Evolutionary conservation across 345 rosid species (phyloP), one percentile per base, ranked within the genome.

Genomic region (Anastatica hierochuntica): DNA sequence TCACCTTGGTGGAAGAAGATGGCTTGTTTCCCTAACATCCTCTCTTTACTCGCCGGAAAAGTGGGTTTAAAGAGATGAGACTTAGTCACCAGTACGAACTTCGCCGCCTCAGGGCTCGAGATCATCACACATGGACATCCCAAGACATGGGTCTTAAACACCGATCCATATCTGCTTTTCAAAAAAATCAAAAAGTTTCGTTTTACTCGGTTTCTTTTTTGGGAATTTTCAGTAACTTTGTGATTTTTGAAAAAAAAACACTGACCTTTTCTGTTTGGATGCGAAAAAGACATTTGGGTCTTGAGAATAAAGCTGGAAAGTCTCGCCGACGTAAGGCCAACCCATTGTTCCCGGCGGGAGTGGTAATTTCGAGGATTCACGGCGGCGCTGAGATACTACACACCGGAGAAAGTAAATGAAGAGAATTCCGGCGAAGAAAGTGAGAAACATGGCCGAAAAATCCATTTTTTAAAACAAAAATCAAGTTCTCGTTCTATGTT

Each of bases 81-180:
- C 45, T 60, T 75, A 1, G 87, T 89, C 3, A 67, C 80, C 0
- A 85, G 83, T 10, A 89, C 95, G 23, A 81, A 79, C 69, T 75
- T 83, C 0, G 85, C 89, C 13, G 92, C 94, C 20, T 85, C 95
- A 1, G 97, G 85, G 66, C 88, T 80, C 3, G 97, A 79, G 12
- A 89, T 72, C 95, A 89, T 83, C 38, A 85, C 92, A 57, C 97
- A 85, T 15, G 89, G 89, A 66, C 89, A 89, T 6, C 95, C 95
- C 23, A 89, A 31, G 40, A 89, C 74, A 71, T 85, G 95, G 37
- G 79, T 76, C 75, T 89, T 89, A 77, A 89, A 85, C 48, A 83
- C 73, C 17, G 85, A 53, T 13, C 97, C 97, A 43, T 77, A 88
- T 62, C 90, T 85, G 33, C 27, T 23, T 23, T 29, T 4, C 10